A percentile compares a stretch with the other conserved stretches of the same genome.
Evolutionary conservation across 192 early-diverging fungal species (phyloP).

Genomic region (Linnemannia exigua): DNA sequence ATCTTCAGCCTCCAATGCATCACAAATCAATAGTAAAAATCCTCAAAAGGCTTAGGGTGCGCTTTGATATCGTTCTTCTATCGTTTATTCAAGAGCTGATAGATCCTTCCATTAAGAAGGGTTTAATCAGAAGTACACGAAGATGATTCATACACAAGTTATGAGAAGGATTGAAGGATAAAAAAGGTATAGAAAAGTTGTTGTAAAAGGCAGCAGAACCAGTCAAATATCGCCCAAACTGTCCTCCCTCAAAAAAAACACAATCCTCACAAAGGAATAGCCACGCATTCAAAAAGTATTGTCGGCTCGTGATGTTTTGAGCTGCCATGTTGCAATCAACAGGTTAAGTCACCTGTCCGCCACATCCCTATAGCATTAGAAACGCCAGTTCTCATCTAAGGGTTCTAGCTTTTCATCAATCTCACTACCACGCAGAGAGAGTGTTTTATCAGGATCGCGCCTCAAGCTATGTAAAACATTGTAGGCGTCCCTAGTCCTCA

Average conservation of each 20-base stretch:
- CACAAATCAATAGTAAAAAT: conserved; percentile 9
- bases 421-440: conserved; percentile 25
- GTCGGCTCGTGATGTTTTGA: conserved; percentile 22
- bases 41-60: conserved; percentile 4
- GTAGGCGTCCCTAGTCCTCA: conserved; percentile 25
- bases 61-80: not conserved
- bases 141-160: conserved; percentile 3
- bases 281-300: not conserved
- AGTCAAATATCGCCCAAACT: not conserved
- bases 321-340: conserved; percentile 39
- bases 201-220: not conserved
- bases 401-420: conserved; percentile 27
- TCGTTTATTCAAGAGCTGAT: not conserved
- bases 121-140: not conserved
- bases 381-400: conserved; percentile 28
- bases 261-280: not conserved
- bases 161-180: not conserved
- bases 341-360: conserved; percentile 26
- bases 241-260: not conserved
- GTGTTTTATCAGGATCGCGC: conserved; percentile 42
- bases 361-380: conserved; percentile 21
- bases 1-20: not conserved
- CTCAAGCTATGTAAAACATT: conserved; percentile 14
- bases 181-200: not conserved
- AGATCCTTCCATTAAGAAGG: conserved; percentile 8